Base-by-base conservation (phyloP, 2,329 filamentous ascomycete species). In the Hirsutella minnesotensis region DNA sequence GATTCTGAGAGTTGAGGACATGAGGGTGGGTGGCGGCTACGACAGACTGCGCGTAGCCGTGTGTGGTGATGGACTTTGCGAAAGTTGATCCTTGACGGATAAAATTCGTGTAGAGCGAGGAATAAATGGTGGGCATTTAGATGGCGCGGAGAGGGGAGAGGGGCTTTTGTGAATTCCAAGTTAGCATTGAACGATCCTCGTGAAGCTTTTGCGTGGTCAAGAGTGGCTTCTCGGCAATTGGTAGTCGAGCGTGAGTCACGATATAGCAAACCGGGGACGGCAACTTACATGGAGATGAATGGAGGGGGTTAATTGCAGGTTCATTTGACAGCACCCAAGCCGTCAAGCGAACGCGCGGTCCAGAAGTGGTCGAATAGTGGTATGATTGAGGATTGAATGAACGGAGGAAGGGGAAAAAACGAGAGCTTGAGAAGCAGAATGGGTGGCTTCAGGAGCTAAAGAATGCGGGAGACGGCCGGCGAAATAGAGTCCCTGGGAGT, bases 1-100 rank as follows among this genome's bases (percentile, higher is more conserved):
- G 73, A 62, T 76, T 79, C 62, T 79, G 87, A 61, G 69, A 80
- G 74, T 81, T 87, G 76, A 73, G 78, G 75, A 70, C 83, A 81
- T 75, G 72, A 44, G 76, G 77, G 50, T 95, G 88, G 51, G 87
- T 87, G 57, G 88, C 90, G 59, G 92, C 92, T 68, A 98, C 88
- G 68, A 96, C 83, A 50, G 89, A 95, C 65, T 96, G 90, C 56
- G 89, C 89, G 77, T 95, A 96, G 68, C 90, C 90, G 78, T 96
- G 87, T 62, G 87, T 89, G 64, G 87, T 90, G 65, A 96, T 84
- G 59, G 89, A 88, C 73, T 96, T 96, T 61, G 86, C 82, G 59
- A 65, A 64, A 58, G 64, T 60, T 69, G 95, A 84, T 83, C 86
- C 89, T 77, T 90, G 86, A 74, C 92, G 90, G 79, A 94, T 87